Base-by-base conservation (phyloP, 1,284 basidiomycete species). In the Earliella scabrosa region DNA sequence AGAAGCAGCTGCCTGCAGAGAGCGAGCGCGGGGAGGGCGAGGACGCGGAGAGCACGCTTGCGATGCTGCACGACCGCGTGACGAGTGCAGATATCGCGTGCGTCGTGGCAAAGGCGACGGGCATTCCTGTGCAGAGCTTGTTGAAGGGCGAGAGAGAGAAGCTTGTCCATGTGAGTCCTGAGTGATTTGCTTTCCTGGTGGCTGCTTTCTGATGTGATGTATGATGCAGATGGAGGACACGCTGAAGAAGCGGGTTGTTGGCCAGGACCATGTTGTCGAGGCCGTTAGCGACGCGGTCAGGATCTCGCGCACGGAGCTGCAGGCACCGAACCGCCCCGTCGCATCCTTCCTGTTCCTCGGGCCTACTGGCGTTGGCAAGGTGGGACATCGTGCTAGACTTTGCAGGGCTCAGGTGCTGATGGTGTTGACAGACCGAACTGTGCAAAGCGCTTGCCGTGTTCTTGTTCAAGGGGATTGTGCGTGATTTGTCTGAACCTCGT, bases 271-370 rank as follows among this genome's bases (percentile, higher is more conserved):
- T 60, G 91, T 93, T 32, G 82, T 98, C 14, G 71, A 79, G 2
- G 82, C 92, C 7, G 85, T 97, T 62, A 88, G 90, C 54, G 91
- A 97, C 63, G 93, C 95, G 11, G 91, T 98, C 23, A 85, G 94
- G 10, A 89, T 97, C 46, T 96, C 93, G 26, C 85, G 95, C 43
- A 93, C 95, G 1, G 95, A 95, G 0, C 73, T 98, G 10, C 92
- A 96, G 70, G 85, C 90, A 0, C 90, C 92, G 1, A 92, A 89
- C 63, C 78, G 94, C 8, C 95, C 96, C 0, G 86, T 97, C 8
- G 93, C 95, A 2, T 94, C 91, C 0, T 96, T 97, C 83, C 75
- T 98, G 45, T 93, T 98, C 80, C 75, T 96, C 39, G 95, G 89
- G 2, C 90, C 93, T 0, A 97, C 95, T 0, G 95, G 93, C 59